Base-by-base conservation (phyloP, 1,284 basidiomycete genomes). In the Ganoderma boninense region DNA sequence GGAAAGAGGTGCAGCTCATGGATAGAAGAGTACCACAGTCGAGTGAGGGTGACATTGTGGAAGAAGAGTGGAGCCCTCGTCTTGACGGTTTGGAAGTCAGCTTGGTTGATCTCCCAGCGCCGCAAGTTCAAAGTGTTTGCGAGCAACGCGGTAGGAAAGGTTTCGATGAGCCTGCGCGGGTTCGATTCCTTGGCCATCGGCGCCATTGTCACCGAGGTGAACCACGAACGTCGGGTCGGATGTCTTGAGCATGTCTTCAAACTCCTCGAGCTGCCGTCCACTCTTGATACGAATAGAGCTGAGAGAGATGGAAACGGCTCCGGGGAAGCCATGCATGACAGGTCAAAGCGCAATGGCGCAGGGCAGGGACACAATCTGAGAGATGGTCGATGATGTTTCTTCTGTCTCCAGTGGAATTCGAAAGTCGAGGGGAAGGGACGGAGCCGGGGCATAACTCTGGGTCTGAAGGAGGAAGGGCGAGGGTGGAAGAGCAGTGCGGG, bases 271-370 rank as follows among this genome's bases (percentile, higher is more conserved):
- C 44, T 54, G 40, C n/a, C 26, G 6, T 18, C 23, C 56, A 16
- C 20, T 4, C 8, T 10, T 26, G 38, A 61, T 32, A 14, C 38
- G 26, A 13, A 69, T 42, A 18, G 29, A 13, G 2, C 43, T 32
- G 46, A 40, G 32, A n/a, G 42, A 69, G 26, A 59, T 52, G 64
- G 35, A 42, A 20, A 6, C 59, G 64, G n/a, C 44, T 43, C 23
- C 64, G 46, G 23, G 56, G 64, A 13, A 35, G 14, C 68, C 68
- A 69, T 49, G 57, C 38, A 20, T 64, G 56, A 43, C 63, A 69
- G 18, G 63, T 65, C 63, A 69, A 40, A 38, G 32, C 14, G 38
- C 67, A 68, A 46, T 56, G 23, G 13, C 11, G 40, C 18, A 69
- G 63, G 10, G 64, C 29, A 5, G 20, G 23, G 18, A 56, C n/a